These are phyloP conservation scores for Alternaria tenuissima DNA, from an alignment of 2,329 filamentous ascomycete species.

Conservation along the genomic window DNA sequence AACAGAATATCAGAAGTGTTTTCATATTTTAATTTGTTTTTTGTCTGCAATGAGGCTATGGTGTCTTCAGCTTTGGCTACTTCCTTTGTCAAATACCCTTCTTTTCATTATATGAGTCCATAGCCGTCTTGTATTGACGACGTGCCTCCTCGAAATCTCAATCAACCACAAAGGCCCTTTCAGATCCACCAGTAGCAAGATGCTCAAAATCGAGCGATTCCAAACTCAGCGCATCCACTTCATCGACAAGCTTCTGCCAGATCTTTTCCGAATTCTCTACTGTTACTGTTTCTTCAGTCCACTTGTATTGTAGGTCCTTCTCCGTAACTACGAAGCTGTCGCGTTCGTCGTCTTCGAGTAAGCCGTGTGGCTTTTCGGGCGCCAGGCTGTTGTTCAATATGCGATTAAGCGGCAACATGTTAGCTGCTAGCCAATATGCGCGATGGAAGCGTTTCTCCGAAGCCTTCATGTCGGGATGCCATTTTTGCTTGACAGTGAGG, in stretches of 20 bases:
- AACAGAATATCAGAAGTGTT: not conserved
- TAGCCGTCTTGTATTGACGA: not conserved
- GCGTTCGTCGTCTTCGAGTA: constrained; percentile 1
- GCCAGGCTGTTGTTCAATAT: constrained; percentile 23
- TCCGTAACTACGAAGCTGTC: constrained; percentile 12
- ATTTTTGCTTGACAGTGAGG: constrained; percentile 20
- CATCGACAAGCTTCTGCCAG: constrained; percentile 11
- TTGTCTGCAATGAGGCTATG: not conserved
- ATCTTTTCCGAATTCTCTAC: not conserved
- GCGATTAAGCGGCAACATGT: constrained; percentile 14
- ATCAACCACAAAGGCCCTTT: not conserved
- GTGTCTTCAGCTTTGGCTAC: not conserved
- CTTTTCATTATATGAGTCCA: not conserved
- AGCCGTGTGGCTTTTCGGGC: constrained; percentile 14
- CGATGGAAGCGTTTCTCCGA: constrained; percentile 37
- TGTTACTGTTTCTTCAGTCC: constrained; percentile 6
- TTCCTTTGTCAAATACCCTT: not conserved
- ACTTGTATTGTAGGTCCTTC: constrained; percentile 17
- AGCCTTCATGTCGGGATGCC: constrained; percentile 24
- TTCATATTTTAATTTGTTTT: not conserved
- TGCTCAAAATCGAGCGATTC: not conserved
- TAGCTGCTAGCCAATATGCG: constrained; percentile 42
- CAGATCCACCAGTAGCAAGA: constrained; percentile 6
- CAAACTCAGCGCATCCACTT: not conserved
- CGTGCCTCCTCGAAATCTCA: not conserved